Percentiles rank a stretch among this genome's conserved stretches.
These are phyloP conservation scores for Clonostachys byssicola DNA, from an alignment of 2,329 filamentous ascomycete genomes.

Conservation along the genomic window DNA sequence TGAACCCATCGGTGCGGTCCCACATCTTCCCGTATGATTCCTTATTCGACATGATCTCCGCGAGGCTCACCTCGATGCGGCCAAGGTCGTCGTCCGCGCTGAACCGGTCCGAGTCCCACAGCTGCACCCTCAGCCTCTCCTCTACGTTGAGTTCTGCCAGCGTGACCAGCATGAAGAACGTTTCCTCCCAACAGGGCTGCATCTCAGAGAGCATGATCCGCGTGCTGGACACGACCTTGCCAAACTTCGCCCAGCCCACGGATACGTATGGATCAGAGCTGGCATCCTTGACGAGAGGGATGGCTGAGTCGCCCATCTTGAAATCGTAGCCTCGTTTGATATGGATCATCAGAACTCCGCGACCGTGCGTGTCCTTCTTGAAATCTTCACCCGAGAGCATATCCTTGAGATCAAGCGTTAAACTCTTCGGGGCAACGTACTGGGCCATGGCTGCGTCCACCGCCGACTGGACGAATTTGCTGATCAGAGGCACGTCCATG, in stretches of 20 bases:
- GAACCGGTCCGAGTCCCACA: constrained; percentile 73
- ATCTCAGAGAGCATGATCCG: constrained; percentile 62
- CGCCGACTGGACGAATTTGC: constrained; percentile 69
- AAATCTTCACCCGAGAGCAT: constrained; percentile 77
- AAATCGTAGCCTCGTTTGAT: constrained; percentile 67
- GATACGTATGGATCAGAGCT: constrained; percentile 69
- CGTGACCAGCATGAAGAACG: constrained; percentile 63
- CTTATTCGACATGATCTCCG: constrained; percentile 55
- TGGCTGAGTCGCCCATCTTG: constrained; percentile 63
- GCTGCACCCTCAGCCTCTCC: constrained; percentile 63
- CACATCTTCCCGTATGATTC: constrained; percentile 58
- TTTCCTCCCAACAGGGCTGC: constrained; percentile 69
- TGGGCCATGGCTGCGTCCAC: constrained; percentile 71
- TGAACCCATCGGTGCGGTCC: constrained; percentile 61
- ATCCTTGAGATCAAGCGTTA: constrained; percentile 71
- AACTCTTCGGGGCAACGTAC: constrained; percentile 72
- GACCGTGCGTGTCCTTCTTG: constrained; percentile 67
- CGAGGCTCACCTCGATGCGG: constrained; percentile 65
- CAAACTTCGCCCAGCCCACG: constrained; percentile 75
- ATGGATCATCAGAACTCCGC: constrained; percentile 61
- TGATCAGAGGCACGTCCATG: constrained; percentile 72
- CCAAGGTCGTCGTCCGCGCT: constrained; percentile 73
- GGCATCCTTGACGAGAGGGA: constrained; percentile 54
- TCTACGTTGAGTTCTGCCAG: constrained; percentile 69
- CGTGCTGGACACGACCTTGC: constrained; percentile 57